Base-by-base conservation (phyloP, 192 early-diverging fungal species). In the Oehlia diaphana region DNA sequence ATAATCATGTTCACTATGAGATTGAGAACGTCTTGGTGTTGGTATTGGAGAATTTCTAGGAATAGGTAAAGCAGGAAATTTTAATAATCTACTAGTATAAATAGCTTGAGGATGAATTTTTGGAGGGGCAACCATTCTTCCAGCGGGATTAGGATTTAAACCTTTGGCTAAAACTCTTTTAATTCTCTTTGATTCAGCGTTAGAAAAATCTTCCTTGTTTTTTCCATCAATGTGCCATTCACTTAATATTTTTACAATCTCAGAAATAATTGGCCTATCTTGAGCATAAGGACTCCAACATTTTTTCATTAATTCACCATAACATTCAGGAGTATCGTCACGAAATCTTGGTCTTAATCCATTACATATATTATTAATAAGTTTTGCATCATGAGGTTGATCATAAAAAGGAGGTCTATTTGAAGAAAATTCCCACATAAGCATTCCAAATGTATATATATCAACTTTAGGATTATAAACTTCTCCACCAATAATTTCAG, bases 401-500 rank as follows among this genome's bases (percentile, higher is more conserved):
- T 79, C 53, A 71, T 69, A 71, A 71, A 71, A 79, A n/a, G 77
- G 77, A 14, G 49, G 66, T 61, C 37, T 35, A 58, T 79, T 71
- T 23, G 35, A 26, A 63, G 68, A 69, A 33, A 79, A 62, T 79
- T 71, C 77, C 77, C 77, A 79, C 77, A 79, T 79, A 26, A 79
- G 39, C 16, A 79, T 33, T 28, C 67, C 77, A 71, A 79, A 69
- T 19, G 31, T 71, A 71, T 79, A 79, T 9, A 71, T 23, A 70
- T 70, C 68, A 70, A 70, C 68, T 42, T 70, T 70, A 37, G 37
- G 3, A 50, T 37, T 42, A 26, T 69, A 77, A 49, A 35, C 26
- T n/a, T 70, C 68, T 16, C 50, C 62, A 65, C 35, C 7, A 49
- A 79, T 23, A 37, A 79, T 62, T 58, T 79, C 77, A 28, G 77